Conservation (phyloP, 177 flowering plant genomes). For the Vitis hybrid region DNA sequence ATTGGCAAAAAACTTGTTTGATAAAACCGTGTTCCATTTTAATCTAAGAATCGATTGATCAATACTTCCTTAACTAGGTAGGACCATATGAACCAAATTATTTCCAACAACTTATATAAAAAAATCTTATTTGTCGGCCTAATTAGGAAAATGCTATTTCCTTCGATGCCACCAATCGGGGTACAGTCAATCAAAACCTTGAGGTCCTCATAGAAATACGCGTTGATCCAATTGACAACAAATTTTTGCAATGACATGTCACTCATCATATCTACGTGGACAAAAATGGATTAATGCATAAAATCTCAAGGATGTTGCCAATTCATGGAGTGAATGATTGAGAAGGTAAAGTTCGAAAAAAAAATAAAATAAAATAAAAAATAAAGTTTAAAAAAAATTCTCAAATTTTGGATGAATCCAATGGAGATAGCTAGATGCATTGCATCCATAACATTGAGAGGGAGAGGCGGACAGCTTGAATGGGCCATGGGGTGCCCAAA, state of each 20-base stretch:
- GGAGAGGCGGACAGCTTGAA: slow-evolving; percentile 19
- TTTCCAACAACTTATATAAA: background rate
- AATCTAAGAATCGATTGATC: background rate
- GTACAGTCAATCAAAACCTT: background rate
- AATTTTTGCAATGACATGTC: slow-evolving; percentile 5
- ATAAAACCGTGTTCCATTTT: too few relatives aligned
- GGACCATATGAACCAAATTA: slow-evolving; percentile 6
- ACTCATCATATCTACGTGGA: slow-evolving; percentile 8
- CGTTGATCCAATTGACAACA: slow-evolving; percentile 3
- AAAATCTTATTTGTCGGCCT: slow-evolving; percentile 11
- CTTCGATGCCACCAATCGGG: background rate
- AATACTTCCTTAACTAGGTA: background rate
- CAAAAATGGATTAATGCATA: slow-evolving; percentile 5
- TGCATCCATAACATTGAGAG: slow-evolving; percentile 24
- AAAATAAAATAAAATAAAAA: too few relatives aligned
- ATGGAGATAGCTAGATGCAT: slow-evolving; percentile 24
- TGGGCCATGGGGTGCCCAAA: slow-evolving; percentile 24
- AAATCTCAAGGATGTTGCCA: slow-evolving; percentile 40
- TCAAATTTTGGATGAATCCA: background rate
- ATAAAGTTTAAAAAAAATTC: too few relatives aligned
- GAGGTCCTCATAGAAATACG: background rate
- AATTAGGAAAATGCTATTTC: background rate
- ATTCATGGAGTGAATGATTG: slow-evolving; percentile 39
- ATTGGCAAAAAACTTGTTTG: too few relatives aligned
- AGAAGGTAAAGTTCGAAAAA: background rate